Conservation (phyloP, 2,329 filamentous ascomycete species). For the Neoarthrinium moseri region DNA sequence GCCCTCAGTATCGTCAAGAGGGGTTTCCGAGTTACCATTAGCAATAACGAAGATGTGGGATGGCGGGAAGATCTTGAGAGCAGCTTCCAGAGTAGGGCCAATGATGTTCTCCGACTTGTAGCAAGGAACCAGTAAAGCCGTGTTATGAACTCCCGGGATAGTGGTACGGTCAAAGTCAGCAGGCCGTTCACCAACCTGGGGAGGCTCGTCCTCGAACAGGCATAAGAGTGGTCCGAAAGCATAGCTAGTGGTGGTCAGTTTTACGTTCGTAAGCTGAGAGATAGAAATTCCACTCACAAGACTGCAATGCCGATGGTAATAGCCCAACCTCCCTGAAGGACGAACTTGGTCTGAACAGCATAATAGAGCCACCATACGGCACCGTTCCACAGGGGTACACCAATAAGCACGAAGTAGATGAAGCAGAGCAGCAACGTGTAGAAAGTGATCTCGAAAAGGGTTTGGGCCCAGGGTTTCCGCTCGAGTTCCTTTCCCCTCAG, state of each 20-base stretch:
- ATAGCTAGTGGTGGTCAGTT: conserved; percentile 8
- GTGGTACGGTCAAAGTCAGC: conserved; percentile 9
- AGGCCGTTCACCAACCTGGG: conserved; percentile 12
- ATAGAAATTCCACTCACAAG: conserved; percentile 25
- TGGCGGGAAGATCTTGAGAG: conserved; percentile 42
- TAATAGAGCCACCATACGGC: conserved; percentile 40
- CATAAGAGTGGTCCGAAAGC: conserved; percentile 15
- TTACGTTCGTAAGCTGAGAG: not conserved
- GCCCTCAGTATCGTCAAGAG: conserved; percentile 45
- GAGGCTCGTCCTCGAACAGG: conserved; percentile 30
- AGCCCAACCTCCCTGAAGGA: conserved; percentile 36
- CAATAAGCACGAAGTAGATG: conserved; percentile 44
- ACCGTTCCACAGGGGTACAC: conserved; percentile 43
- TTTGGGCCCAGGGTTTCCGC: conserved; percentile 16
- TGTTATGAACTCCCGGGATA: conserved; percentile 8
- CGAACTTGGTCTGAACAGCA: conserved; percentile 35
- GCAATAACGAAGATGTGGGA: conserved; percentile 46
- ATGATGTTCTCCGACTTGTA: conserved; percentile 43
- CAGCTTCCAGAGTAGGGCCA: conserved; percentile 37
- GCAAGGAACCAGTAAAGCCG: conserved; percentile 39
- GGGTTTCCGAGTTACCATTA: conserved; percentile 44
- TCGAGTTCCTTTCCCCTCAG: conserved; percentile 12
- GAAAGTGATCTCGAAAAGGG: conserved; percentile 15
- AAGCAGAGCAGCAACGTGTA: conserved; percentile 30
- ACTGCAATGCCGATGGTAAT: conserved; percentile 34